These are phyloP conservation scores for Lichtheimia corymbifera DNA, from an alignment of 371 early-diverging fungal genomes.

Conservation along the genomic window DNA sequence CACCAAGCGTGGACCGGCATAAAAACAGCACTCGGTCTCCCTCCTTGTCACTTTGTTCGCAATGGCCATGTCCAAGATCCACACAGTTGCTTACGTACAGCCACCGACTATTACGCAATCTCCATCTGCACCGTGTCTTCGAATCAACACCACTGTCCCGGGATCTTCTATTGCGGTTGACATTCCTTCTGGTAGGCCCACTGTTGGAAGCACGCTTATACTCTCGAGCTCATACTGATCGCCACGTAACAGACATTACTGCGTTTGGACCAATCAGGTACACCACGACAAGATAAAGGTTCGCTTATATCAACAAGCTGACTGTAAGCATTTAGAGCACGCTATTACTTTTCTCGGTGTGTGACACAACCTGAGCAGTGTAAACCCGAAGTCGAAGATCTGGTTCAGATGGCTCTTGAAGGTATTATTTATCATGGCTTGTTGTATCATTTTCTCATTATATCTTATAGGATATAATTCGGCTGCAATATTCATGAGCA, in stretches of 20 bases:
- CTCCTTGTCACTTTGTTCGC: background rate
- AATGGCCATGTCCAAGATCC: conserved; percentile 3
- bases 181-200: background rate
- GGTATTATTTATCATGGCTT: background rate
- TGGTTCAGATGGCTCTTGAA: background rate
- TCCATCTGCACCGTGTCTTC: background rate
- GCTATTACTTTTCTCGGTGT: background rate
- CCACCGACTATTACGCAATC: background rate
- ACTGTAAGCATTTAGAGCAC: no score
- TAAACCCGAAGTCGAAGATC: background rate
- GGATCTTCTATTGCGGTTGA: background rate
- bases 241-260: no score
- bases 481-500: background rate
- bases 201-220: no score
- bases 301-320: no score
- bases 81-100: background rate
- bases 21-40: background rate
- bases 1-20: no score
- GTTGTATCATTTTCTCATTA: background rate
- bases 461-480: background rate
- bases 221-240: no score
- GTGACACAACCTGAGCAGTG: background rate
- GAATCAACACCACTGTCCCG: background rate
- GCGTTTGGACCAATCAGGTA: no score
- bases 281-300: no score